Evolutionary conservation across 768 basidiomycete species (phyloP).

Genomic region (Gelatoporia subvermispora): DNA sequence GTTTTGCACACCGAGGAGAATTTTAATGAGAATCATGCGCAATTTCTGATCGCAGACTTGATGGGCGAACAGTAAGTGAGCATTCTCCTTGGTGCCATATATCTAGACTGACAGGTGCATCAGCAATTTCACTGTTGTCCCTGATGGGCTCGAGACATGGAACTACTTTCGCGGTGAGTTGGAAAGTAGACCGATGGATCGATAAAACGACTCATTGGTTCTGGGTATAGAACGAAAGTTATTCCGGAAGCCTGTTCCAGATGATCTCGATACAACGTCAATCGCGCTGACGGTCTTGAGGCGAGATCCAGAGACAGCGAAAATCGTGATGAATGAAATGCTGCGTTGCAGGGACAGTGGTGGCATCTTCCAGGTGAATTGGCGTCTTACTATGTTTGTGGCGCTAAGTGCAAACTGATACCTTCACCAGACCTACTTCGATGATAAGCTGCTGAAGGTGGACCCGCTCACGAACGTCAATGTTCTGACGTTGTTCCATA

Average conservation of each 20-base stretch:
- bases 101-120: conserved; percentile 29
- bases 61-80: conserved; percentile 43
- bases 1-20: conserved; percentile 37
- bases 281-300: conserved; percentile 41
- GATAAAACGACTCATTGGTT: conserved; percentile 30
- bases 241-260: conserved; percentile 33
- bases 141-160: conserved; percentile 38
- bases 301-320: conserved; percentile 26
- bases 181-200: neutral
- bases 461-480: conserved; percentile 54
- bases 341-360: conserved; percentile 44
- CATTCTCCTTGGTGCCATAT: conserved; percentile 36
- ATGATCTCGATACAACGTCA: conserved; percentile 57
- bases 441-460: conserved; percentile 43
- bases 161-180: conserved; percentile 48
- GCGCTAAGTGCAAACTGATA: neutral
- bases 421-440: conserved; percentile 44
- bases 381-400: neutral
- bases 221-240: conserved; percentile 29
- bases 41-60: conserved; percentile 52
- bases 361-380: conserved; percentile 35
- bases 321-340: conserved; percentile 54
- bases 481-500: conserved; percentile 45
- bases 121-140: conserved; percentile 26
- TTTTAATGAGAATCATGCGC: conserved; percentile 52